These are phyloP conservation scores for Ascosphaera acerosa DNA, from an alignment of 2,329 filamentous ascomycete genomes.

Conservation along the genomic window DNA sequence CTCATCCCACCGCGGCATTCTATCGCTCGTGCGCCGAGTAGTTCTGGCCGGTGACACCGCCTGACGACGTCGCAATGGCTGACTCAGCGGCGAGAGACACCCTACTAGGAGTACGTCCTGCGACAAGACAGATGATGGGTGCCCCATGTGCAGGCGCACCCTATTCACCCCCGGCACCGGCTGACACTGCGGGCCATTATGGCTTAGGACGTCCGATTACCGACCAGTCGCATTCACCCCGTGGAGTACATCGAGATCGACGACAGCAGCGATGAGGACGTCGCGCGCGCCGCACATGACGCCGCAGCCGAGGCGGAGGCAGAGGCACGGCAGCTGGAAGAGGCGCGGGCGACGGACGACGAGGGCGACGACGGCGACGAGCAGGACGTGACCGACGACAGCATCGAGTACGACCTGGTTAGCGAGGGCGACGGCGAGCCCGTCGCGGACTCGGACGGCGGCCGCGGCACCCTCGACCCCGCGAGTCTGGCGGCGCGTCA, in stretches of 20 bases:
- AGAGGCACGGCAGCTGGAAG: slow-evolving; percentile 7
- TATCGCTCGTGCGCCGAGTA: no score
- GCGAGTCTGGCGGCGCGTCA: no score
- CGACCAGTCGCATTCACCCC: slow-evolving; percentile 7
- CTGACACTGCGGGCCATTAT: no score
- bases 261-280: slow-evolving; percentile 11
- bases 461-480: no score
- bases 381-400: slow-evolving; percentile 8
- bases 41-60: no score
- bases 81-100: no score
- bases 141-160: no score
- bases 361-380: slow-evolving; percentile 8
- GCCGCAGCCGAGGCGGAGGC: slow-evolving; percentile 1
- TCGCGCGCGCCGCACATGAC: neutral
- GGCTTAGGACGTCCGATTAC: slow-evolving; percentile 2
- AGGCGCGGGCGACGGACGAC: slow-evolving; percentile 8
- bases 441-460: slow-evolving; percentile 5
- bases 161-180: no score
- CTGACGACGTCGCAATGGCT: no score
- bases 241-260: slow-evolving; percentile 18
- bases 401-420: slow-evolving; percentile 8
- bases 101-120: no score
- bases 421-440: slow-evolving; percentile 11
- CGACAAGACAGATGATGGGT: no score
- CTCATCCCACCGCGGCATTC: no score